phyloP scores from a whole-genome alignment of 1,139 yeast genomes.

The Geotrichum australiense region DNA sequence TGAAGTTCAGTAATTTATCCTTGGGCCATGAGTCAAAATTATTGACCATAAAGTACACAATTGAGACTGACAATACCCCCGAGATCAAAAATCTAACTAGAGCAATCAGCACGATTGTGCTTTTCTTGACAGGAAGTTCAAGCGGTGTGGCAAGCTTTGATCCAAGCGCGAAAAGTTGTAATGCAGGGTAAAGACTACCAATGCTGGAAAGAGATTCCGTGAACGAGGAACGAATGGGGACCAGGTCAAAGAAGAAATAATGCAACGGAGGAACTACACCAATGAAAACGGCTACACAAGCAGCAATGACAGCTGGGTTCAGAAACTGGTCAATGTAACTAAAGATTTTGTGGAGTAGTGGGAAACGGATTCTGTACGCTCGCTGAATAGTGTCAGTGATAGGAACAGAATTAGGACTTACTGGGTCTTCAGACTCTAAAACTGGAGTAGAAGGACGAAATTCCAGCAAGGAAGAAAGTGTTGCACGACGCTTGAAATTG shows the following conservation, averaged over 20 bases:
- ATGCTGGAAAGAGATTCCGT: constrained; percentile 21
- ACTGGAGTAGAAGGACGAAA: too few relatives aligned
- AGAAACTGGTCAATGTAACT: constrained; percentile 16
- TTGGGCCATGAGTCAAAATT: constrained; percentile 19
- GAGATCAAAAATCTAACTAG: constrained; percentile 19
- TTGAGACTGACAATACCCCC: constrained; percentile 18
- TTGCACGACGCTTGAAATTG: constrained; percentile 1
- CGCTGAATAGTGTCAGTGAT: background rate
- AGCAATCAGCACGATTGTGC: constrained; percentile 18
- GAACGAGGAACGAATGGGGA: constrained; percentile 19
- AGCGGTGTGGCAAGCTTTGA: constrained; percentile 22
- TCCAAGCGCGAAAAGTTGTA: constrained; percentile 24
- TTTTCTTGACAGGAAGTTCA: constrained; percentile 17
- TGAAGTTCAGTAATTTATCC: constrained; percentile 22
- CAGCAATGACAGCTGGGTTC: constrained; percentile 23
- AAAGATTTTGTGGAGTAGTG: background rate
- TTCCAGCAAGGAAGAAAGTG: constrained; percentile 1
- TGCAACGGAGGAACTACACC: constrained; percentile 22
- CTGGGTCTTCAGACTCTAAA: background rate
- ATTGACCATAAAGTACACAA: constrained; percentile 17
- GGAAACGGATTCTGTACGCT: background rate
- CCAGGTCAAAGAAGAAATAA: constrained; percentile 19
- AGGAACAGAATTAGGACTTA: background rate
- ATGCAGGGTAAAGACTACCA: constrained; percentile 24
- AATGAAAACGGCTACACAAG: constrained; percentile 21